Evolutionary conservation across 1,139 yeast species (phyloP), one percentile per base, ranked within the genome.

Genomic region (Kodamaea fungicola): DNA sequence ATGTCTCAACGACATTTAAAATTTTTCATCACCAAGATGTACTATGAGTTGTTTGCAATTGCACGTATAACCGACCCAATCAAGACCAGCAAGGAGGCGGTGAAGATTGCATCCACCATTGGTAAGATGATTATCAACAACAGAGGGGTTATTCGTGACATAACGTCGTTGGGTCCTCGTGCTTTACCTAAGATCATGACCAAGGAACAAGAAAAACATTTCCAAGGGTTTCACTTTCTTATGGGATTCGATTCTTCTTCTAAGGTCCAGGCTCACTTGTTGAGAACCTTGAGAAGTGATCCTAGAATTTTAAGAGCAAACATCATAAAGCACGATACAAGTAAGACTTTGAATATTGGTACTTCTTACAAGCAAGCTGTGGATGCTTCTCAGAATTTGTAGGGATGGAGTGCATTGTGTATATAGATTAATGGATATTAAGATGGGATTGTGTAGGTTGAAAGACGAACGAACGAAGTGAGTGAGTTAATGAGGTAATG

Each of bases 71-170:
- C 79, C 21, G 78, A 79, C 47, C 80, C 83, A 2, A 54, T 67
- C 26, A 64, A 68, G 34, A 73, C 75, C 32, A 73, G 76, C 39
- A 63, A 70, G 33, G 94, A 85, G 51, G 92, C 92, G 8, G 78
- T 67, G 33, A 80, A 78, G 49, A 79, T 84, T 40, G 84, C 83
- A n/a, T 72, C 81, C 12, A 86, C 95, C 6, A 74, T 89, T 24
- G 97, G 97, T 13, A 83, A 80, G 56, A 71, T 88, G 55, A 78
- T 92, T 31, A 76, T 92, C 44, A 78, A 82, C 45, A 89, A 92
- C 61, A 86, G 96, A 73, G 98, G 98, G 36, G 89, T 92, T 12
- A 80, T 92, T 32, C 77, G 97, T 57, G 82, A 80, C 45, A 78
- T 90, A 37, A 77, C 85, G 38, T 83, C 90, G 47, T 65, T 89